These are phyloP conservation scores for Blastobotrys apis DNA, from an alignment of 1,139 yeast species.

Conservation along the genomic window DNA sequence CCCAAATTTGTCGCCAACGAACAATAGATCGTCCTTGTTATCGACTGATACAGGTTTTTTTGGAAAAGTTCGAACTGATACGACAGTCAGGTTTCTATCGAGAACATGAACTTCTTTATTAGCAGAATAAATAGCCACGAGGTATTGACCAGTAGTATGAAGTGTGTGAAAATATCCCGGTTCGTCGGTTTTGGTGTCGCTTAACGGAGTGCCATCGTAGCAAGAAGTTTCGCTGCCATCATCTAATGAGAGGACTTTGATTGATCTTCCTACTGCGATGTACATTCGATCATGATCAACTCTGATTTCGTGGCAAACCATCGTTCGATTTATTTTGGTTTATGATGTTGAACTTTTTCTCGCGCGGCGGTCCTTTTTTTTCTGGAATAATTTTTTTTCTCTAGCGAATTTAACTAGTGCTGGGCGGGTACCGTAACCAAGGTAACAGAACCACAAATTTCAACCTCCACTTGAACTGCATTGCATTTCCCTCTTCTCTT, in stretches of 20 bases:
- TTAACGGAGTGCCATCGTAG: neutral
- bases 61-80: slow-evolving; percentile 74
- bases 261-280: slow-evolving; percentile 9
- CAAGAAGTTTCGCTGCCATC: slow-evolving; percentile 2
- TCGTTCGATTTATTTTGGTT: neutral
- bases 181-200: slow-evolving; percentile 2
- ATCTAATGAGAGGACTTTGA: slow-evolving; percentile 1
- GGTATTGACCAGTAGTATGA: slow-evolving; percentile 48
- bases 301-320: slow-evolving; percentile 12
- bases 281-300: slow-evolving; percentile 5
- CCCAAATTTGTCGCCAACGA: slow-evolving; percentile 96
- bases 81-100: slow-evolving; percentile 38
- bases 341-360: no score
- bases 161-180: slow-evolving; percentile 49
- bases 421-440: no score
- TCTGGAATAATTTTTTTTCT: no score
- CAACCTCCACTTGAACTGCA: no score
- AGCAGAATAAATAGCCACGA: slow-evolving; percentile 73
- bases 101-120: slow-evolving; percentile 66
- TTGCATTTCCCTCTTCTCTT: neutral
- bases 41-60: slow-evolving; percentile 85
- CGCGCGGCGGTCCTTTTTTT: no score
- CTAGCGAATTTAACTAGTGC: no score
- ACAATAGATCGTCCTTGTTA: slow-evolving; percentile 47
- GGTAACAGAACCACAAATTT: no score